Evolutionary conservation across 148 eudicot species (phyloP), one percentile per base, ranked within the genome.

Genomic region (Diospyros lotus): DNA sequence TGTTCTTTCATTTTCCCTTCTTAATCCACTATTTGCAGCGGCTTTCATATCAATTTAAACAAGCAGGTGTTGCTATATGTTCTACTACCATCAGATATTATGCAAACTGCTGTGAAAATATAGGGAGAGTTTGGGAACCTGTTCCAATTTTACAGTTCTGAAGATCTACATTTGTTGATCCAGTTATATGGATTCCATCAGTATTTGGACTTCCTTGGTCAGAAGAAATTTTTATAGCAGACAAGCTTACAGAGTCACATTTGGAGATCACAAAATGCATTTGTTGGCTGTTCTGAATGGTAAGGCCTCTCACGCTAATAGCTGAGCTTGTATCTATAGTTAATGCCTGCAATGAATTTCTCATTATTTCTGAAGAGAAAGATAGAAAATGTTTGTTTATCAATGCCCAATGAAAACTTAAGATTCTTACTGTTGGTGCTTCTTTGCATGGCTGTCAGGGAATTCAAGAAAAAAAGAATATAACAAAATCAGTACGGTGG

Each of bases 171-270:
- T 94, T 87, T 65, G 90, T 85, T 4, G 98, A 91, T 82, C 63
- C 87, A 64, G 87, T 87, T 67, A 94, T 83, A 77, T 94, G 98
- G 64, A 94, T 94, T 60, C 97, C 98, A 80, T 94, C 98, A 28
- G 98, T 94, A 80, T 94, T 94, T 40, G 98, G 98, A 75, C 98
- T 94, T 78, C 91, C 96, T 80, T 80, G 97, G 2, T 97, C 97
- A 75, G 98, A 84, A 63, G 97, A 91, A 64, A 94, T 79, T 75
- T 76, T 73, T 56, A 91, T 79, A 68, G 73, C 82, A 65, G 74
- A 76, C 38, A 94, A 80, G 58, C 94, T 86, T 17, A 94, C 91
- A 50, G 91, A 80, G 39, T 86, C 82, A 41, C 78, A 91, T 4
- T 84, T 87, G 4, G 94, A 76, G 73, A 94, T 89, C 40, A 82